phyloP scores from a whole-genome alignment of 495 filamentous ascomycete species.

The Halenospora varia region DNA sequence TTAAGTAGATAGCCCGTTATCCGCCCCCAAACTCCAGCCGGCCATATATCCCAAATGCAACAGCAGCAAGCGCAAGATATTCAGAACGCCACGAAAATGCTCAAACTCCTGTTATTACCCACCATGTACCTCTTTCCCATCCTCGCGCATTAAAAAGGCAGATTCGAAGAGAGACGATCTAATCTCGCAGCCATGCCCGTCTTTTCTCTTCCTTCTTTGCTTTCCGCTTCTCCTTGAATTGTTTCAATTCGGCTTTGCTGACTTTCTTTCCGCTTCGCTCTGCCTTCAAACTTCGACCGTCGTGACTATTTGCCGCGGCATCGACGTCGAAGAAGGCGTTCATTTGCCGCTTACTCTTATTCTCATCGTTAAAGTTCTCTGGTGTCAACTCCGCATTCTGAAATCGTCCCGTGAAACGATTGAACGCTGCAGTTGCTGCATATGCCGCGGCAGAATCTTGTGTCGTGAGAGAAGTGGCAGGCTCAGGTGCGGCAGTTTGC shows the following conservation, averaged over 20 bases:
- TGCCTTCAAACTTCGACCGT: constrained; percentile 86
- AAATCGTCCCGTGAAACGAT: constrained; percentile 87
- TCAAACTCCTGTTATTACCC: too few relatives aligned
- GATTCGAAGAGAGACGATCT: constrained; percentile 19
- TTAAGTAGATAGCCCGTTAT: too few relatives aligned
- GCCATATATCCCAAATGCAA: too few relatives aligned
- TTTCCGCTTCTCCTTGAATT: constrained; percentile 64
- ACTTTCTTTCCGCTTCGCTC: constrained; percentile 88
- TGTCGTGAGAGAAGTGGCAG: constrained; percentile 19
- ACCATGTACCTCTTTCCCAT: too few relatives aligned
- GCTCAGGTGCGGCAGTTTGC: constrained; percentile 36
- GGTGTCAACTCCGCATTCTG: constrained; percentile 61
- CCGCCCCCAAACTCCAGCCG: too few relatives aligned
- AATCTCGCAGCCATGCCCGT: constrained; percentile 87
- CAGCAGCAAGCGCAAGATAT: too few relatives aligned
- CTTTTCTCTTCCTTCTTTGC: constrained; percentile 92
- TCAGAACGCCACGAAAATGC: too few relatives aligned
- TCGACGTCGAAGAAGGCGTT: constrained; percentile 97
- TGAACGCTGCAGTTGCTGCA: constrained; percentile 70
- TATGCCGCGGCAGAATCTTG: constrained; percentile 42
- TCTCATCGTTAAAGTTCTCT: constrained; percentile 80
- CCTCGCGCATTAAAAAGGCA: neutral
- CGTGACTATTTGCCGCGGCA: constrained; percentile 88
- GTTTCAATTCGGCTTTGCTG: constrained; percentile 74
- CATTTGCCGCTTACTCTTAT: constrained; percentile 86